A percentile compares a stretch with the other conserved stretches of the same genome.
phyloP scores from a whole-genome alignment of 2,329 filamentous ascomycete genomes.

The Raffaelea albimanens region DNA sequence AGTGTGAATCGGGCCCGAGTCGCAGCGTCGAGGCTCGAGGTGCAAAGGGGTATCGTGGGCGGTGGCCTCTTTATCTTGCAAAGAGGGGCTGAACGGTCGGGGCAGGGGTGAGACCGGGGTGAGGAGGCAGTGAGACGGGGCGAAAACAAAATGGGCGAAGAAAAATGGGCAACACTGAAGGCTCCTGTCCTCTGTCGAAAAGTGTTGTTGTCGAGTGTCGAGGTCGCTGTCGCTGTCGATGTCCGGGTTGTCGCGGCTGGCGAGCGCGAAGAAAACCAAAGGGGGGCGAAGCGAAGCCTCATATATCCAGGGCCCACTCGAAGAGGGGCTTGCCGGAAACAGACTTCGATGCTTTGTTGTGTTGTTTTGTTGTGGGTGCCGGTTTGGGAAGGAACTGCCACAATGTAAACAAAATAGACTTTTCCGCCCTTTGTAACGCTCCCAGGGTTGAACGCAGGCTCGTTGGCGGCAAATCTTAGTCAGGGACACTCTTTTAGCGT shows the following conservation, averaged over 20 bases:
- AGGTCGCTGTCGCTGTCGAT: constrained; percentile 3
- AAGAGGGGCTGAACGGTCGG: not conserved
- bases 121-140: not conserved
- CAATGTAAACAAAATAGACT: constrained; percentile 11
- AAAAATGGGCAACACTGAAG: constrained; percentile 2
- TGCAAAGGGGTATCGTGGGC: not conserved
- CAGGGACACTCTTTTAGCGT: too few relatives aligned
- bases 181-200: constrained; percentile 9
- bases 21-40: not conserved
- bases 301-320: not conserved
- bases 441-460: not conserved
- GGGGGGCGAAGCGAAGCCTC: not conserved
- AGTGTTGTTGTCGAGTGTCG: not conserved
- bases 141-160: too few relatives aligned
- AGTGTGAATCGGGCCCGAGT: too few relatives aligned
- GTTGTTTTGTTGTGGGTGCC: constrained; percentile 5
- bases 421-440: not conserved
- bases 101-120: not conserved
- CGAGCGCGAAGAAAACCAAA: too few relatives aligned
- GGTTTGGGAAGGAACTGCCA: constrained; percentile 7
- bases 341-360: not conserved
- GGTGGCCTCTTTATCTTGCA: too few relatives aligned
- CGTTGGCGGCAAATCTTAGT: not conserved
- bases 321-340: constrained; percentile 8
- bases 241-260: too few relatives aligned